Base-by-base conservation (phyloP, 1,284 basidiomycete genomes). In the Trametes versicolor region DNA sequence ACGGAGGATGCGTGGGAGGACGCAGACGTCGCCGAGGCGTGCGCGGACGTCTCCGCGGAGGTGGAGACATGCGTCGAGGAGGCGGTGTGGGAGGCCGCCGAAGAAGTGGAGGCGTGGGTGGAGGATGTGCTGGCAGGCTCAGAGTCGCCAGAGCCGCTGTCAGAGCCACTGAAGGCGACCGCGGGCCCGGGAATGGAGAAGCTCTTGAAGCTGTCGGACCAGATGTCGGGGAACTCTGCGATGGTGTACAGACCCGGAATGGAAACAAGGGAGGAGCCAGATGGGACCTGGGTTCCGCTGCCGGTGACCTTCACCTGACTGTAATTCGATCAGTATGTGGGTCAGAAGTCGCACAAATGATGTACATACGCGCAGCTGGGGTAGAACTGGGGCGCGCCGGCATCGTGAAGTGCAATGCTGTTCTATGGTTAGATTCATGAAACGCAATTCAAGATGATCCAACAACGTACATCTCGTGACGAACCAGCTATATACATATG, bases 241-340 rank as follows among this genome's bases (percentile, higher is more conserved):
- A 56, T 67, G 56, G 70, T 58, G 71, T 76, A 77, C 29, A 76
- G 60, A 9, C 72, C 73, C 12, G 72, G 72, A 41, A 77, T 72
- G 32, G 65, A 67, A 17, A 73, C 72, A 21, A 75, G 61, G 8
- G 67, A 64, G 7, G 66, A 63, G 17, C 64, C 67, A 32, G 78
- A 74, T 15, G 80, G 77, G 27, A 66, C 52, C 19, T 70, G 60
- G 48, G 62, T 72, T 17, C 80, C 79, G 54, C 75, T 72, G 36
- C 76, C 76, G 25, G 71, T 74, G 54, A 82, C 76, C 54, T 77
- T 72, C n/a, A 81, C 66, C 63, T 81, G 79, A 62, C 79, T 78
- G 72, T 25, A 56, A 60, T 25, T 71, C 65, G 71, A 29, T 71
- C 32, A 54, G 43, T 52, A 23, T 4, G 69, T 7, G 65, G 36